These are phyloP conservation scores for Somion occarium DNA, from an alignment of 1,284 basidiomycete genomes.

Conservation along the genomic window DNA sequence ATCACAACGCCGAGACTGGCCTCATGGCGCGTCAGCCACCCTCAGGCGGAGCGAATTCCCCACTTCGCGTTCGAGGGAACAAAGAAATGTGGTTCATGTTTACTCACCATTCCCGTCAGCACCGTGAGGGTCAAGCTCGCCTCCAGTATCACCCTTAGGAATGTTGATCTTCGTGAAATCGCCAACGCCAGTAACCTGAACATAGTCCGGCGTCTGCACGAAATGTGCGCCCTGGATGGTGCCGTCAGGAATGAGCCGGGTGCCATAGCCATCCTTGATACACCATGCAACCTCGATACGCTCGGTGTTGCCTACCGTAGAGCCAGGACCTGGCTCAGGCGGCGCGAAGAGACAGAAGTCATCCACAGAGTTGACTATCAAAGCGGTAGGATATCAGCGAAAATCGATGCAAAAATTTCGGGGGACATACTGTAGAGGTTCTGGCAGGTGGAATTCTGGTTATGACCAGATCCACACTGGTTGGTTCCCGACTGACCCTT, in stretches of 20 bases:
- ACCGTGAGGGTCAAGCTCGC: slow-evolving; percentile 61
- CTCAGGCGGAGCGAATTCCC: no score
- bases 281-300: slow-evolving; percentile 70
- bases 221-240: slow-evolving; percentile 72
- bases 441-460: slow-evolving; percentile 61
- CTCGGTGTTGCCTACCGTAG: slow-evolving; percentile 55
- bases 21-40: no score
- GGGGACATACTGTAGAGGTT: slow-evolving; percentile 50
- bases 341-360: slow-evolving; percentile 61
- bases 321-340: slow-evolving; percentile 47
- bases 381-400: slow-evolving; percentile 15
- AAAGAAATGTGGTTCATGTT: no score
- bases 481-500: slow-evolving; percentile 64
- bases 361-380: slow-evolving; percentile 53
- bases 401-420: slow-evolving; percentile 1
- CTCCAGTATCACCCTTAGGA: slow-evolving; percentile 53
- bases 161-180: slow-evolving; percentile 67
- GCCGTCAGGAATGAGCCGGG: slow-evolving; percentile 73
- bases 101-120: slow-evolving; percentile 48
- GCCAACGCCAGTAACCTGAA: slow-evolving; percentile 65
- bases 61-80: no score
- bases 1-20: no score
- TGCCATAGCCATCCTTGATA: slow-evolving; percentile 58
- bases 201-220: slow-evolving; percentile 61
- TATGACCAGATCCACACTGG: slow-evolving; percentile 53